Conservation (phyloP, 768 basidiomycete genomes). For the Candolleomyces efflorescens region DNA sequence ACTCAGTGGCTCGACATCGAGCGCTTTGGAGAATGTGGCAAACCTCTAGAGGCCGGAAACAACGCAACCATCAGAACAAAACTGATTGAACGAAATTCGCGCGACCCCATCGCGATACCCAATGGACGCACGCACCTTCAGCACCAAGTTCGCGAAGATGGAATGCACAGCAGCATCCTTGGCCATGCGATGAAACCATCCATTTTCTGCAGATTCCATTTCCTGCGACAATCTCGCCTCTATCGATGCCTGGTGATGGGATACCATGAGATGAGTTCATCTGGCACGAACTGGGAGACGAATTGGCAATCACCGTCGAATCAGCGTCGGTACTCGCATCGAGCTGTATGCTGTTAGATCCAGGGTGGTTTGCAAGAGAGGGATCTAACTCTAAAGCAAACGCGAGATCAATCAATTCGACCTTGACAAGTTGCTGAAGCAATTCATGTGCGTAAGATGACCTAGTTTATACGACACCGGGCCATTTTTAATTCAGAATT, state of each 20-base stretch:
- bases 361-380: constrained; percentile 41
- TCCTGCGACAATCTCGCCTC: constrained; percentile 34
- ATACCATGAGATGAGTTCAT: too few relatives aligned
- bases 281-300: too few relatives aligned
- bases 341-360: constrained; percentile 16
- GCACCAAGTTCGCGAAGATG: constrained; percentile 50
- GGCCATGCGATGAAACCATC: constrained; percentile 45
- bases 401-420: constrained; percentile 50
- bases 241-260: background rate
- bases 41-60: constrained; percentile 46
- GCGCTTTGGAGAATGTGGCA: constrained; percentile 39
- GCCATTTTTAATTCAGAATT: too few relatives aligned
- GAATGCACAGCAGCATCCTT: constrained; percentile 55
- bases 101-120: background rate
- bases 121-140: constrained; percentile 42
- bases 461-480: background rate
- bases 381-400: constrained; percentile 52
- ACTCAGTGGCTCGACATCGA: constrained; percentile 68
- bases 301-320: constrained; percentile 40
- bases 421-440: constrained; percentile 49
- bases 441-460: constrained; percentile 44
- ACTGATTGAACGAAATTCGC: background rate
- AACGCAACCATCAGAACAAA: constrained; percentile 2
- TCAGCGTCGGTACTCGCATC: constrained; percentile 47
- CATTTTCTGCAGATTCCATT: constrained; percentile 29